Conservation (phyloP, 106 monocot species). For the Platanthera zijinensis region DNA sequence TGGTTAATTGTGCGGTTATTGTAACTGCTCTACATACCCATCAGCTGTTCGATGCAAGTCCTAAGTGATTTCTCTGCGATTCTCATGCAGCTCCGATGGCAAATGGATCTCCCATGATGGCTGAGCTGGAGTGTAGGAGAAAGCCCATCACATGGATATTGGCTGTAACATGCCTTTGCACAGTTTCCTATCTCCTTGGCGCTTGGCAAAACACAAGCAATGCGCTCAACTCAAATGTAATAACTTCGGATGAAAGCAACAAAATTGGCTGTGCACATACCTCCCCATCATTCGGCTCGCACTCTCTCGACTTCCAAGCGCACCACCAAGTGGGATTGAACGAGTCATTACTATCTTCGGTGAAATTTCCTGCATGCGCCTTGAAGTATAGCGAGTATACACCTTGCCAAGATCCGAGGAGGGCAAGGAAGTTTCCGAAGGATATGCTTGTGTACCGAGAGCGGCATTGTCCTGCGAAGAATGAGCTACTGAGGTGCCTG, state of each 20-base stretch:
- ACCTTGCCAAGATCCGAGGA: slow-evolving; percentile 45
- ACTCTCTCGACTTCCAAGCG: not conserved
- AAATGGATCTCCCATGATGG: slow-evolving; percentile 55
- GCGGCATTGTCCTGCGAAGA: slow-evolving; percentile 40
- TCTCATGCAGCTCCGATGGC: slow-evolving; percentile 40
- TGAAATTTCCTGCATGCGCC: slow-evolving; percentile 20
- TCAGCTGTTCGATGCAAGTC: not conserved
- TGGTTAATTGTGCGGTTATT: no score
- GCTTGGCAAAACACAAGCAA: slow-evolving; percentile 44
- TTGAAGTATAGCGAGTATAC: slow-evolving; percentile 44
- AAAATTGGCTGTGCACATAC: not conserved
- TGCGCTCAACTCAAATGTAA: not conserved
- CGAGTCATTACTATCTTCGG: not conserved
- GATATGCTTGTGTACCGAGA: slow-evolving; percentile 33
- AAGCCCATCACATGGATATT: slow-evolving; percentile 33
- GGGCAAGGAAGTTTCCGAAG: slow-evolving; percentile 26
- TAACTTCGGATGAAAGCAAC: not conserved
- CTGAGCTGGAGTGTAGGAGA: slow-evolving; percentile 28
- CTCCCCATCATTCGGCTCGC: not conserved
- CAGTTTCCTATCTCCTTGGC: slow-evolving; percentile 64
- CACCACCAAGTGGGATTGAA: slow-evolving; percentile 13
- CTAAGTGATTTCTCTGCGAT: not conserved
- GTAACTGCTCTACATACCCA: no score
- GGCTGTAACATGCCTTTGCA: slow-evolving; percentile 41
- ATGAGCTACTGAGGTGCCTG: slow-evolving; percentile 38